These are phyloP conservation scores for Vanilla planifolia DNA, from an alignment of 106 monocot genomes.

Conservation along the genomic window DNA sequence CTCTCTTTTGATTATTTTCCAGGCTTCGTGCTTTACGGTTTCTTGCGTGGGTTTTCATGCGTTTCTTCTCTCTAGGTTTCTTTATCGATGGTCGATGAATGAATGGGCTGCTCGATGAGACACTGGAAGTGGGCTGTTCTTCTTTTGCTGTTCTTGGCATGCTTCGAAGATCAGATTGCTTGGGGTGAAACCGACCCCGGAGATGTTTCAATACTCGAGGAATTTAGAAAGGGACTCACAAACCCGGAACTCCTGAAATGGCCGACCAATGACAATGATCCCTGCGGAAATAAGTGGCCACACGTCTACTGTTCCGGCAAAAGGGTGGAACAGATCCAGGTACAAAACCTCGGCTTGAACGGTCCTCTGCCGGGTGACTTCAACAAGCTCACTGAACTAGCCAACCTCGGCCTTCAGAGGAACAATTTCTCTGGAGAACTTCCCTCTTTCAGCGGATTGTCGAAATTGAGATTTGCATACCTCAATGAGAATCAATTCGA, in stretches of 20 bases:
- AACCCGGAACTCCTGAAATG: slow-evolving; percentile 41
- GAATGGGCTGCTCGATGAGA: too few relatives aligned
- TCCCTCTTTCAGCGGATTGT: slow-evolving; percentile 49
- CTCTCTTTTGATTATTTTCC: too few relatives aligned
- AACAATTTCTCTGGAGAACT: slow-evolving; percentile 49
- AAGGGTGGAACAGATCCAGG: slow-evolving; percentile 53
- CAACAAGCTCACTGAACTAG: slow-evolving; percentile 41
- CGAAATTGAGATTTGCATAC: slow-evolving; percentile 36
- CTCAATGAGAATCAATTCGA: slow-evolving; percentile 44
- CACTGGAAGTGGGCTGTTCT: too few relatives aligned
- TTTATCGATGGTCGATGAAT: too few relatives aligned
- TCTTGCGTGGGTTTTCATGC: too few relatives aligned
- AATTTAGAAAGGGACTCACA: slow-evolving; percentile 27
- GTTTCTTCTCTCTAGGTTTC: too few relatives aligned
- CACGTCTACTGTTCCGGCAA: slow-evolving; percentile 30
- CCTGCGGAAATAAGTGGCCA: slow-evolving; percentile 44
- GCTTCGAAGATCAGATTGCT: slow-evolving; percentile 10
- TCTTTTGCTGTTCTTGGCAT: too few relatives aligned
- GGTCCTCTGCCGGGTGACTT: slow-evolving; percentile 45
- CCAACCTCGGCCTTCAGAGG: slow-evolving; percentile 49
- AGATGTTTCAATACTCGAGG: slow-evolving; percentile 25
- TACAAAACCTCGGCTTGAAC: slow-evolving; percentile 26
- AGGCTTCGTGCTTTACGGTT: too few relatives aligned
- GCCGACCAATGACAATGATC: slow-evolving; percentile 24
- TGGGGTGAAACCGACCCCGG: slow-evolving; percentile 18